phyloP scores from a whole-genome alignment of 805 yeast genomes.

The Metschnikowia continentalis region DNA sequence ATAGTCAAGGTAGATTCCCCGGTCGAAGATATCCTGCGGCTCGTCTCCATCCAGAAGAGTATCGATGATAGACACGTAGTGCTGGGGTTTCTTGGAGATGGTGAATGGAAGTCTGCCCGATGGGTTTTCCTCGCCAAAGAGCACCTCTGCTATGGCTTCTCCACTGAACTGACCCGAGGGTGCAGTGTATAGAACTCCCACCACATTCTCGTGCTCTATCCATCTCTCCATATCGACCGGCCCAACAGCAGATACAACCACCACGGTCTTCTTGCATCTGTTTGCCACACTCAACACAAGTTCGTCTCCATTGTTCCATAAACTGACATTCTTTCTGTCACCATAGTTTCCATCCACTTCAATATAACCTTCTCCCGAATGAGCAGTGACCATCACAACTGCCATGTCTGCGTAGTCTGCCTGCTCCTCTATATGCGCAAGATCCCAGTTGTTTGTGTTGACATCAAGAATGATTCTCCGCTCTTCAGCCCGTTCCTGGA shows the following conservation, averaged over 20 bases:
- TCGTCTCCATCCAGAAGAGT: slow-evolving; percentile 23
- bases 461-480: slow-evolving; percentile 44
- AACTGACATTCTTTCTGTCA: slow-evolving; percentile 49
- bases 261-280: slow-evolving; percentile 51
- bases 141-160: slow-evolving; percentile 51
- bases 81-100: slow-evolving; percentile 48
- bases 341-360: slow-evolving; percentile 57
- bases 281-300: slow-evolving; percentile 47
- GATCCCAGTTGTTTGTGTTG: slow-evolving; percentile 43
- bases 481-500: slow-evolving; percentile 43
- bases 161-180: slow-evolving; percentile 60
- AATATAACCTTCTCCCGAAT: slow-evolving; percentile 58
- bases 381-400: slow-evolving; percentile 50
- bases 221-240: slow-evolving; percentile 55
- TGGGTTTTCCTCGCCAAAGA: slow-evolving; percentile 60
- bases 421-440: slow-evolving; percentile 39
- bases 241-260: slow-evolving; percentile 58
- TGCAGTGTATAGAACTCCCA: slow-evolving; percentile 51
- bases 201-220: slow-evolving; percentile 56
- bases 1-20: slow-evolving; percentile 52
- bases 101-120: slow-evolving; percentile 64
- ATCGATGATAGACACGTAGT: slow-evolving; percentile 44
- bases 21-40: slow-evolving; percentile 44
- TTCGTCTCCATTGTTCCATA: slow-evolving; percentile 58
- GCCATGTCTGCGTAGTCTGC: slow-evolving; percentile 51